A percentile compares a stretch with the other conserved stretches of the same genome.
Evolutionary conservation across 768 basidiomycete genomes (phyloP).

Genomic region (Calocybe cyanea): DNA sequence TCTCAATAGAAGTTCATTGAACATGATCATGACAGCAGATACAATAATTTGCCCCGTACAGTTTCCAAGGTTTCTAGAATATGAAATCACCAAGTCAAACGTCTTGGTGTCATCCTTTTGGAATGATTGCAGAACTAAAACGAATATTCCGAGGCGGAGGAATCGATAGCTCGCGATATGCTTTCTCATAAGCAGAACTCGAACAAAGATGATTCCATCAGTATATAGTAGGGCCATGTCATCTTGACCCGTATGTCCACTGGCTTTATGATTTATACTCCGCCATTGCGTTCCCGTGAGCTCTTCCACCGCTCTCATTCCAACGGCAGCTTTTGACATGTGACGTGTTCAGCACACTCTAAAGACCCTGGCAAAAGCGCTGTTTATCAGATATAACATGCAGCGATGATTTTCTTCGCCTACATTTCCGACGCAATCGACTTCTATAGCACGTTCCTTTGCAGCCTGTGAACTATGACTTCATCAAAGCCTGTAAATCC

Average conservation of each 20-base stretch:
- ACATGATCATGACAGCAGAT: neutral
- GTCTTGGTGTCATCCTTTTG: neutral
- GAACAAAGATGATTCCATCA: slow-evolving; percentile 2
- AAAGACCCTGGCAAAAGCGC: neutral
- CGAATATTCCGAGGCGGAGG: too few species aligned
- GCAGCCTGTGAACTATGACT: slow-evolving; percentile 2
- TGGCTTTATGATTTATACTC: neutral
- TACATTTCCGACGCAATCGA: too few species aligned
- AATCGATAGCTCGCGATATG: too few species aligned
- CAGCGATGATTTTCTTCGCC: too few species aligned
- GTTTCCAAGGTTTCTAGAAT: slow-evolving; percentile 1
- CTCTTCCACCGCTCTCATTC: neutral
- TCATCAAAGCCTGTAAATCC: neutral
- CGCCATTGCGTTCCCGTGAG: slow-evolving; percentile 4
- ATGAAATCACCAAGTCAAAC: slow-evolving; percentile 8
- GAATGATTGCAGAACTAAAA: neutral
- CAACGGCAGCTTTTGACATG: slow-evolving; percentile 10
- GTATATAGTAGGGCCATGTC: neutral
- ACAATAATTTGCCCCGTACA: neutral
- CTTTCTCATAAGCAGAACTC: too few species aligned
- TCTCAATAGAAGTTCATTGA: neutral
- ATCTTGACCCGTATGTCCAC: neutral
- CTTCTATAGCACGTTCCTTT: too few species aligned
- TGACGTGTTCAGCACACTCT: slow-evolving; percentile 12
- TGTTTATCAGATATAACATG: too few species aligned